phyloP scores from a whole-genome alignment of 2,329 filamentous ascomycete genomes.

The Alternaria atra region DNA sequence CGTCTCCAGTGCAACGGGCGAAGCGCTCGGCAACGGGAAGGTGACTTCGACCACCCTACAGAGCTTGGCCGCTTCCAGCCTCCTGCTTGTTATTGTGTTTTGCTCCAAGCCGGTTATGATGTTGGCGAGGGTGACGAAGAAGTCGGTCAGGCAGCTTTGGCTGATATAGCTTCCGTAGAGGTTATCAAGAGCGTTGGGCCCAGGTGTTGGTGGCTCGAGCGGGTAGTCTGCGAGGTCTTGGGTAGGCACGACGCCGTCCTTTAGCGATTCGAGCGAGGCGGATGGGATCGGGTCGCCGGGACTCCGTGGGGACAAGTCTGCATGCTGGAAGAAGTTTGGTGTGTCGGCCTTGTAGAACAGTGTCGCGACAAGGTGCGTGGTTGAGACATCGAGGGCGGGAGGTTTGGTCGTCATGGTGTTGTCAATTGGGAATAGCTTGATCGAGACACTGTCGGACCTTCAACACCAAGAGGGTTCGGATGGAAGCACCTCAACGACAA shows the following conservation, averaged over 20 bases:
- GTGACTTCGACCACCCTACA: conserved; percentile 73
- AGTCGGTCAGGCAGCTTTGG: conserved; percentile 65
- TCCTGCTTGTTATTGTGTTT: conserved; percentile 58
- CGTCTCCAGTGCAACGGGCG: conserved; percentile 66
- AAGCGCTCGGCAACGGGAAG: conserved; percentile 65
- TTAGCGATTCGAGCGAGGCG: conserved; percentile 44
- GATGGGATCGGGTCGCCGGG: conserved; percentile 43
- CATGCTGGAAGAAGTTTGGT: conserved; percentile 55
- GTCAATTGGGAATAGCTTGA: background rate
- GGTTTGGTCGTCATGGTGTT: conserved; percentile 27
- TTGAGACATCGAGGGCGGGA: conserved; percentile 28
- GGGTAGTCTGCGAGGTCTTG: conserved; percentile 62
- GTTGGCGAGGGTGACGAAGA: conserved; percentile 61
- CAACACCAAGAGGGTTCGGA: background rate
- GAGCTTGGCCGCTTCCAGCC: conserved; percentile 66
- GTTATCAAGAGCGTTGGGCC: conserved; percentile 64
- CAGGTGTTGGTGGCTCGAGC: conserved; percentile 63
- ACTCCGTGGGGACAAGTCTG: conserved; percentile 55
- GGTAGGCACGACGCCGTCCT: conserved; percentile 61
- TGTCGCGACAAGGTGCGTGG: conserved; percentile 45
- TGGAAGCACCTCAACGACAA: background rate
- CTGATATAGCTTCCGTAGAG: conserved; percentile 64
- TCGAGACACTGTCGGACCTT: background rate
- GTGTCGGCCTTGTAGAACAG: conserved; percentile 51
- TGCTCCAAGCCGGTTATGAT: conserved; percentile 60